phyloP scores from a whole-genome alignment of 352 stramenopile genomes.

The Globisporangium rhizosaccharum region DNA sequence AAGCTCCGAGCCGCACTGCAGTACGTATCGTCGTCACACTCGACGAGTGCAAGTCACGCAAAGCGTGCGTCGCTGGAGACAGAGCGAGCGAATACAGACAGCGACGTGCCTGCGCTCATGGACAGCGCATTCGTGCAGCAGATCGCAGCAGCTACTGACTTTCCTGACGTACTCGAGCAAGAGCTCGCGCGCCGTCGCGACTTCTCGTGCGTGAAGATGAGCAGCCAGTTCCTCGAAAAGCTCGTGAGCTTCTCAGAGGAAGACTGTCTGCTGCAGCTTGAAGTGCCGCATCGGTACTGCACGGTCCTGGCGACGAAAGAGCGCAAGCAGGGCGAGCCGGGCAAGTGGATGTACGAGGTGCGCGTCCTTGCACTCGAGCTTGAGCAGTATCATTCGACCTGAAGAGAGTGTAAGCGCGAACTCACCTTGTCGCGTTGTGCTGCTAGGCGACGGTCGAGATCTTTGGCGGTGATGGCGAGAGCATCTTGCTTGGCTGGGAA shows the following conservation, averaged over 20 bases:
- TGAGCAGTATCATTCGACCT: background rate
- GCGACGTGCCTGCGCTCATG: constrained; percentile 7
- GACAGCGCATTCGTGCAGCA: constrained; percentile 28
- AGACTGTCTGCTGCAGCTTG: constrained; percentile 68
- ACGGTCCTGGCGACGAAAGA: constrained; percentile 69
- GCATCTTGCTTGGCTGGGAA: constrained; percentile 74
- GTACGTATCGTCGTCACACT: background rate
- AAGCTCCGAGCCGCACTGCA: constrained; percentile 34
- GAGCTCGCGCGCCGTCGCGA: constrained; percentile 58
- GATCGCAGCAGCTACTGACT: constrained; percentile 39
- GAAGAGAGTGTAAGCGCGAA: no score
- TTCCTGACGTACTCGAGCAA: constrained; percentile 48
- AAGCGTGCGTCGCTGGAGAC: background rate
- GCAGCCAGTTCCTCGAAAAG: constrained; percentile 41
- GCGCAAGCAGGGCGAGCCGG: constrained; percentile 59
- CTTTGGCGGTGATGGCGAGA: constrained; percentile 61
- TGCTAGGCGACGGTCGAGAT: constrained; percentile 30
- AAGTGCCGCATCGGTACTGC: constrained; percentile 60
- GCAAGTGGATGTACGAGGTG: constrained; percentile 80
- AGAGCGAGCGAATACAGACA: background rate
- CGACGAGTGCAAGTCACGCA: background rate
- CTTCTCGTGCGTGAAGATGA: constrained; percentile 72
- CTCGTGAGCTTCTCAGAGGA: constrained; percentile 70
- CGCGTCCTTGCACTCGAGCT: background rate
- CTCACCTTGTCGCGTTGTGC: background rate